Evolutionary conservation across 2,329 filamentous ascomycete species (phyloP).

Genomic region (Cladosporium sp.): DNA sequence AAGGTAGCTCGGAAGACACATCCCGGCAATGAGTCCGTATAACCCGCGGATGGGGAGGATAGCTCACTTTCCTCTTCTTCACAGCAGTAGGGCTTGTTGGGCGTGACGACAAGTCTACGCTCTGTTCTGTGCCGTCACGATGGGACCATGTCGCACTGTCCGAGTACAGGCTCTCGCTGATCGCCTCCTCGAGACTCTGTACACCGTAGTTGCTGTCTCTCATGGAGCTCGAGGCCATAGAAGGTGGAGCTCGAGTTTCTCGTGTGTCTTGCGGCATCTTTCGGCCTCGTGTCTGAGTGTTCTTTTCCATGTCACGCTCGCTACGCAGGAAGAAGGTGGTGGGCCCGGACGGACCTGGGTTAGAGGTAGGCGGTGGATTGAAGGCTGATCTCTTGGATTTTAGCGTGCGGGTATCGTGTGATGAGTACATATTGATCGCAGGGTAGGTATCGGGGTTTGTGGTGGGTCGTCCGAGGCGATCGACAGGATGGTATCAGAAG

Average conservation of each 20-base stretch:
- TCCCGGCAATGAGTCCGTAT: slow-evolving; percentile 32
- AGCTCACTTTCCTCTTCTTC: slow-evolving; percentile 35
- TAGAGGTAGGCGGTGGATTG: slow-evolving; percentile 17
- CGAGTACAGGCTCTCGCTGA: slow-evolving; percentile 44
- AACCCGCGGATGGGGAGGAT: slow-evolving; percentile 39
- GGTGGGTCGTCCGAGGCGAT: slow-evolving; percentile 2
- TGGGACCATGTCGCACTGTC: slow-evolving; percentile 25
- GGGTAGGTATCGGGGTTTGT: not conserved
- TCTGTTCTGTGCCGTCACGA: slow-evolving; percentile 22
- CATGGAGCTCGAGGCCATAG: slow-evolving; percentile 18
- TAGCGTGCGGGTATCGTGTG: slow-evolving; percentile 20
- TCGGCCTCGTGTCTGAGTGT: slow-evolving; percentile 25
- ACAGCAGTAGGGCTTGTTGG: slow-evolving; percentile 18
- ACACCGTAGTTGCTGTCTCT: slow-evolving; percentile 56
- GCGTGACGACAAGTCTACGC: slow-evolving; percentile 3
- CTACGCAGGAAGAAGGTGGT: slow-evolving; percentile 62
- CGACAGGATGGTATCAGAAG: not conserved
- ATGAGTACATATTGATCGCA: slow-evolving; percentile 14
- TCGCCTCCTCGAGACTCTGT: slow-evolving; percentile 57
- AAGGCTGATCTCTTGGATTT: slow-evolving; percentile 26
- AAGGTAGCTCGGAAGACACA: slow-evolving; percentile 33
- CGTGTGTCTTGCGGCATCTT: slow-evolving; percentile 29
- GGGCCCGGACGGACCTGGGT: slow-evolving; percentile 44
- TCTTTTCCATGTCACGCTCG: slow-evolving; percentile 49
- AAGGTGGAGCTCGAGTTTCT: slow-evolving; percentile 14